Base-by-base conservation (phyloP, 768 basidiomycete genomes). In the Strobilomyces confusus region DNA sequence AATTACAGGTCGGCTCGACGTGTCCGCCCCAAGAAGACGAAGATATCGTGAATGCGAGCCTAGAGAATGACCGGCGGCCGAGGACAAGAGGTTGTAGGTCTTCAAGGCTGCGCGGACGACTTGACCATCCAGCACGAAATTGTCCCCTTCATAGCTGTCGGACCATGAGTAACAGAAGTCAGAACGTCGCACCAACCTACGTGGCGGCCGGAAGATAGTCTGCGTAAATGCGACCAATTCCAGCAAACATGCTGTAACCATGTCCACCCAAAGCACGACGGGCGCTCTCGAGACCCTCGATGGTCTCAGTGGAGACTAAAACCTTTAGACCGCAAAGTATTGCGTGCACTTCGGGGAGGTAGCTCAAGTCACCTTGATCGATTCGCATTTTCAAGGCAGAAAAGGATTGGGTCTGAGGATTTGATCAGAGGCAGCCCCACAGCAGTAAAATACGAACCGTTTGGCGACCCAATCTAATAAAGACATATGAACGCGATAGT, bases 221-320 rank as follows among this genome's bases (percentile, higher is more conserved):
- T 4, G 81, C 83, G 57, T 87, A 87, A 1, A 85, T 48, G 34
- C 75, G 68, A 5, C 87, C 87, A 1, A 90, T 73, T 4, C 86
- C 87, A 0, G 84, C 74, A 57, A 83, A 86, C 0, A 75, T 78
- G 58, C 86, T 86, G 67, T 80, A 89, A 0, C 89, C 88, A 66
- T 91, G 88, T 4, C 88, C 88, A 47, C 88, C 89, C 78, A 89
- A 80, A 0, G 84, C 78, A 15, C 86, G 77, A 9, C 87, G 78
- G 4, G 85, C 83, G 7, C 73, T 77, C 66, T 89, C 87, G 13
- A 87, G 61, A 57, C 85, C 84, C 32, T 75, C 75, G 2, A 82
- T 75, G 5, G 75, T 72, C n/a, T 73, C 65, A 0, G 77, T 74
- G 1, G 80, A 77, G 4, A 78, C 80, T 29, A 86, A 73, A 4